Base-by-base conservation (phyloP, 495 filamentous ascomycete species). In the Usnea hakonensis region DNA sequence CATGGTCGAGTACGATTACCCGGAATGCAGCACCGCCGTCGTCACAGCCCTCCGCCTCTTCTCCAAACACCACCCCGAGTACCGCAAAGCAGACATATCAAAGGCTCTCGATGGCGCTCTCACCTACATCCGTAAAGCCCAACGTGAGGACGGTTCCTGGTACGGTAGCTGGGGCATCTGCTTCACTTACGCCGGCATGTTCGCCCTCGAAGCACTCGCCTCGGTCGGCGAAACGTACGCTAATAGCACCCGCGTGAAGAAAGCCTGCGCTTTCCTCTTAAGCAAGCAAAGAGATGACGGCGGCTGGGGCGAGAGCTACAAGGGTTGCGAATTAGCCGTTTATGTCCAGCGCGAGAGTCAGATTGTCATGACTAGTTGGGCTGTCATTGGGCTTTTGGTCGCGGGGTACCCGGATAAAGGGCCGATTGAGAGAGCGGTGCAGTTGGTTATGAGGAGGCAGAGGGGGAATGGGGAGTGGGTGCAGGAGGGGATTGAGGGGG, bases 161-260 rank as follows among this genome's bases (percentile, higher is more conserved):
- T 97, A 97, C 69, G 94, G 95, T 21, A 89, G 84, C 68, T 98
- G 94, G 94, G 95, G 90, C 44, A 93, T 98, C 72, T 97, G 95
- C 74, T 97, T 93, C 74, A 96, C 90, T 3, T 97, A 98, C 71
- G 94, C 94, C 1, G 85, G 84, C 43, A 90, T 97, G 90, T 98
- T 98, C 73, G 94, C 94, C 1, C 77, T 96, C 3, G 91, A 97
- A 69, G 88, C 89, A 63, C 76, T 98, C 43, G 82, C 84, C 32
- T 89, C 87, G 62, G 84, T 89, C 21, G 91, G 91, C 5, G 90
- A 96, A 75, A 88, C 77, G 0, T 95, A 92, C 65, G 76, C 78
- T 53, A 95, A 86, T 61, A 91, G 88, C 67, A 75, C 78, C 3
- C 74, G 83, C 60, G 81, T 90, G 37, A 83, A 84, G 55, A 83